These are phyloP conservation scores for Fusarium irregulare DNA, from an alignment of 2,329 filamentous ascomycete species.

Conservation along the genomic window DNA sequence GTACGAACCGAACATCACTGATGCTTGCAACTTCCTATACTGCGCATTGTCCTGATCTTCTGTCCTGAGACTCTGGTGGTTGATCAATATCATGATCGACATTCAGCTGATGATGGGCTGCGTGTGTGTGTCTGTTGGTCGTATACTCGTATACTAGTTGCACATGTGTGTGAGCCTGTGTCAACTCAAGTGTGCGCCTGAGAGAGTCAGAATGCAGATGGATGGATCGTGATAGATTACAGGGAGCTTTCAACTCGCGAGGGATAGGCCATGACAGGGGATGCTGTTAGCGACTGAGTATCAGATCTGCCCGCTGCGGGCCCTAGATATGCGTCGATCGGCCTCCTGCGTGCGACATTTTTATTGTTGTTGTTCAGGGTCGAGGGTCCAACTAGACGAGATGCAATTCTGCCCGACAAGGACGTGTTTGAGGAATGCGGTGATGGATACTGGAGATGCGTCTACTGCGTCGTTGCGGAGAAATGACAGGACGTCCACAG, in stretches of 20 bases:
- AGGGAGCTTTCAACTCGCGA: conserved; percentile 10
- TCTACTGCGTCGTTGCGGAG: conserved; percentile 9
- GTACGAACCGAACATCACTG: not conserved
- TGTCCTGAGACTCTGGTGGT: conserved; percentile 10
- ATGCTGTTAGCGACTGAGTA: conserved; percentile 21
- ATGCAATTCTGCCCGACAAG: not conserved
- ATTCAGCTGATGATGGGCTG: conserved; percentile 5
- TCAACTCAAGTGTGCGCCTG: conserved; percentile 22
- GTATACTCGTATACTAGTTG: not conserved
- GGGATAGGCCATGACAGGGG: conserved; percentile 4
- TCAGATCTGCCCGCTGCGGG: conserved; percentile 42
- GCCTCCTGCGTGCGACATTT: conserved; percentile 37
- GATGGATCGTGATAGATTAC: conserved; percentile 9
- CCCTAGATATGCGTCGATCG: conserved; percentile 35
- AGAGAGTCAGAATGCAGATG: not conserved
- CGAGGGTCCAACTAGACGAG: conserved; percentile 8
- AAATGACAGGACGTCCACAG: conserved; percentile 15
- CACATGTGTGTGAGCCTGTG: conserved; percentile 1
- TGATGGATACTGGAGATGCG: conserved; percentile 8
- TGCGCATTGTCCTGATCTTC: conserved; percentile 7
- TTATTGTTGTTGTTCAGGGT: conserved; percentile 15
- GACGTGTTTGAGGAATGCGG: conserved; percentile 9
- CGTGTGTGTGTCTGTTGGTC: conserved; percentile 21
- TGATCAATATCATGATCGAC: conserved; percentile 26
- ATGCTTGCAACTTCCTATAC: not conserved